These are phyloP conservation scores for Mucor indicus DNA, from an alignment of 371 early-diverging fungal species.

Conservation along the genomic window DNA sequence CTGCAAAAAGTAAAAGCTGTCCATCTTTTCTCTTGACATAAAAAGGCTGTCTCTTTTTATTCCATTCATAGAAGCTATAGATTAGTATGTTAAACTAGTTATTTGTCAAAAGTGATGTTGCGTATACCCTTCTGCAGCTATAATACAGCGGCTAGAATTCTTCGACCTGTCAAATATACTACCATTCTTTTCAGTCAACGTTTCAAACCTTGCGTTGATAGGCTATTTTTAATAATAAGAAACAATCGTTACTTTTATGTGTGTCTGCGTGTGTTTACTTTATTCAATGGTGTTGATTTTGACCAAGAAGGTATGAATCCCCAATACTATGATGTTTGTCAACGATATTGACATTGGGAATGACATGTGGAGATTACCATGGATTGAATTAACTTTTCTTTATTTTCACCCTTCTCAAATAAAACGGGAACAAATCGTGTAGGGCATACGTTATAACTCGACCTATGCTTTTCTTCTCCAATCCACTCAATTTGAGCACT, in stretches of 20 bases:
- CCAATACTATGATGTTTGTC: constrained; percentile 67
- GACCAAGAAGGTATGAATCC: constrained; percentile 61
- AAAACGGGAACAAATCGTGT: constrained; percentile 55
- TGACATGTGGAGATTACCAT: constrained; percentile 36
- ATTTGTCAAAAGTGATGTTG: neutral
- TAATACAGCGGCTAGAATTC: constrained; percentile 60
- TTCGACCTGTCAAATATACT: constrained; percentile 58
- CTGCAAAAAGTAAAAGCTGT: constrained; percentile 62
- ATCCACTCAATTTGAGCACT: constrained; percentile 29
- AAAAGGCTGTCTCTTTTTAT: constrained; percentile 55
- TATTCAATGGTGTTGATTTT: constrained; percentile 38
- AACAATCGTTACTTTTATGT: neutral
- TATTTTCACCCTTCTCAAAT: constrained; percentile 27
- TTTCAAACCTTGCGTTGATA: constrained; percentile 70
- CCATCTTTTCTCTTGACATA: constrained; percentile 59
- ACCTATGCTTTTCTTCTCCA: constrained; percentile 37
- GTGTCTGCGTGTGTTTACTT: constrained; percentile 6
- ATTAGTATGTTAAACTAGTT: neutral
- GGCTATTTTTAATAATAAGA: constrained; percentile 15
- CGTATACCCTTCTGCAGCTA: constrained; percentile 63
- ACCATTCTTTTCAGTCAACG: constrained; percentile 36
- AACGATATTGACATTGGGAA: neutral
- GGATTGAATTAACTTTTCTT: constrained; percentile 36
- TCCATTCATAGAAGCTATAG: constrained; percentile 75
- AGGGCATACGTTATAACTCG: constrained; percentile 63